Evolutionary conservation across 1,284 basidiomycete species (phyloP).

Genomic region (Melanopsichium pennsylvanicum): DNA sequence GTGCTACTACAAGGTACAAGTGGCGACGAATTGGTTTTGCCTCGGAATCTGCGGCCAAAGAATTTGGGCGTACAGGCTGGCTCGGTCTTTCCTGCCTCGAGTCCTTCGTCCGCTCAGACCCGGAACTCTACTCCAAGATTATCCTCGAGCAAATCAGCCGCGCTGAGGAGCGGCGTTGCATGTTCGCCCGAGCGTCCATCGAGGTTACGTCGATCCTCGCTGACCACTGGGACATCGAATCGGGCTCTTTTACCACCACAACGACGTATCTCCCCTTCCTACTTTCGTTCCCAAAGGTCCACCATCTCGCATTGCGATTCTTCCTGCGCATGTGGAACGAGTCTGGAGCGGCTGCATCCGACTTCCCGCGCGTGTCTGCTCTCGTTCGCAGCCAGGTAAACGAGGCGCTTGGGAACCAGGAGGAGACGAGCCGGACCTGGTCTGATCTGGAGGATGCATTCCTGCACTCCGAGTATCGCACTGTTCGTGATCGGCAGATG

Average conservation of each 20-base stretch:
- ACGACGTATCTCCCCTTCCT: slow-evolving; percentile 88
- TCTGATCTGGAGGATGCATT: slow-evolving; percentile 86
- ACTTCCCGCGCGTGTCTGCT: slow-evolving; percentile 79
- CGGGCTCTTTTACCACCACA: slow-evolving; percentile 75
- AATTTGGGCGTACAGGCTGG: slow-evolving; percentile 84
- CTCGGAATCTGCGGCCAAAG: slow-evolving; percentile 78
- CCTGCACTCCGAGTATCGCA: slow-evolving; percentile 82
- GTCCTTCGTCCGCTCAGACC: slow-evolving; percentile 76
- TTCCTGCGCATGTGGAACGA: slow-evolving; percentile 96
- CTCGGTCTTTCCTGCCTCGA: slow-evolving; percentile 75
- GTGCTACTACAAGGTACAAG: slow-evolving; percentile 69
- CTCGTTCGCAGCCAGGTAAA: slow-evolving; percentile 80
- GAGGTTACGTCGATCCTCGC: slow-evolving; percentile 76
- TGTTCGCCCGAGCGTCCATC: slow-evolving; percentile 83
- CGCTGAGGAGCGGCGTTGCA: slow-evolving; percentile 79
- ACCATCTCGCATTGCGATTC: slow-evolving; percentile 82
- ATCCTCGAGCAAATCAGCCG: slow-evolving; percentile 85
- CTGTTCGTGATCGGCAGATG: slow-evolving; percentile 90
- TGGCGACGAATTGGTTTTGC: slow-evolving; percentile 84
- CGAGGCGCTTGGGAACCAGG: slow-evolving; percentile 72
- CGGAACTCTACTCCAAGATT: slow-evolving; percentile 83
- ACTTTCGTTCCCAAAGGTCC: slow-evolving; percentile 81
- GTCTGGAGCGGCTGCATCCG: slow-evolving; percentile 75
- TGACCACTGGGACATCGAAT: slow-evolving; percentile 55
- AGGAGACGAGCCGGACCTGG: slow-evolving; percentile 74